Evolutionary conservation across 2,329 filamentous ascomycete genomes (phyloP), one percentile per base, ranked within the genome.

Genomic region (Verticillium tricorpus): DNA sequence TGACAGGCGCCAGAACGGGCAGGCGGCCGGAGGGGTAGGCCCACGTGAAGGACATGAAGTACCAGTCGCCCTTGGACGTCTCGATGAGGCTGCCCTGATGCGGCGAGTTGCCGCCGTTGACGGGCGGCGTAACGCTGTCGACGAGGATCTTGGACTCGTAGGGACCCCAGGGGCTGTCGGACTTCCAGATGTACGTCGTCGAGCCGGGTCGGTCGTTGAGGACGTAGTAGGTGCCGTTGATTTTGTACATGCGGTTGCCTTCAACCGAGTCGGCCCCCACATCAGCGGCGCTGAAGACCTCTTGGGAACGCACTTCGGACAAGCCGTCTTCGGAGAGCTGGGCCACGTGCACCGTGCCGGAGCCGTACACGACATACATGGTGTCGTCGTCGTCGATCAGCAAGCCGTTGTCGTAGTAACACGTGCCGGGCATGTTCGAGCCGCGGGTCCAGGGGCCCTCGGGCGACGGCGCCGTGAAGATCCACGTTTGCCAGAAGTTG

Each of bases 301-400:
- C 64, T 62, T 82, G 72, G 0, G 74, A 74, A 54, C 74, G 76
- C 12, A 80, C 77, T 58, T 82, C 70, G 32, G 72, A 74, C 0
- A 82, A 70, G 0, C 80, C 82, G 61, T 86, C 80, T 0, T 70
- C 63, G 17, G 77, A 78, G 2, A 88, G 74, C 66, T 85, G 77
- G 1, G 84, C 80, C 1, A 87, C 77, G 9, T 65, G 72, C 59
- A 87, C 77, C 2, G 80, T 73, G 0, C 71, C 77, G 56, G 76
- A 79, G 5, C 83, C 84, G 65, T 85, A 85, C 0, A 78, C 81
- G 0, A 87, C 79, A 59, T 86, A 87, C 76, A 86, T 82, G 1
- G 78, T 82, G 61, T 86, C 84, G 35, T 86, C 78, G 28, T 85
- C 81, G 58, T 87, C 84, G 37, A 87, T 78, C n/a, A 87, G 69